Conservation (phyloP, 192 early-diverging fungal genomes). For the Coemansia sp. region DNA sequence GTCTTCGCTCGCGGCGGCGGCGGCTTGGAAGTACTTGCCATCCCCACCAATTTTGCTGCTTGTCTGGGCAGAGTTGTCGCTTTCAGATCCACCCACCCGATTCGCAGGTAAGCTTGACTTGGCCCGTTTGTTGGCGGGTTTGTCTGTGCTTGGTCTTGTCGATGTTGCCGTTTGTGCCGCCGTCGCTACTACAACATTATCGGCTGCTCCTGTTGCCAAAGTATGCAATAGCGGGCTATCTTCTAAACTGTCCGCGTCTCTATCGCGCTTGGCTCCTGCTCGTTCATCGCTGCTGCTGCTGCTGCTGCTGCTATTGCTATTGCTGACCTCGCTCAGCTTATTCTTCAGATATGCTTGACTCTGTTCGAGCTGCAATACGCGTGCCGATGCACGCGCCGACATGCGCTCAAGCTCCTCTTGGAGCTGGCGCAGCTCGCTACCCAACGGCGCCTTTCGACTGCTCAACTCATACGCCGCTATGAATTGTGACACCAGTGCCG, state of each 20-base stretch:
- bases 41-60: constrained; percentile 8
- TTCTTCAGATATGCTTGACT: constrained; percentile 1
- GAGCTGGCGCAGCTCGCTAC: constrained; percentile 34
- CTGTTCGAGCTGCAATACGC: constrained; percentile 22
- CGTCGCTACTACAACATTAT: not conserved
- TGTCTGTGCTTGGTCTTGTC: constrained; percentile 9
- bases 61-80: constrained; percentile 29
- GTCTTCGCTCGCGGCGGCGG: constrained; percentile 11
- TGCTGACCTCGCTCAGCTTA: not conserved
- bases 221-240: not conserved
- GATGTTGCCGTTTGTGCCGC: constrained; percentile 1
- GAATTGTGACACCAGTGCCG: constrained; percentile 29
- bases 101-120: constrained; percentile 6
- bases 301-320: not conserved
- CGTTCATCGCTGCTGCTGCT: not conserved
- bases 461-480: constrained; percentile 10
- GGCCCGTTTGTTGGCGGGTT: constrained; percentile 32
- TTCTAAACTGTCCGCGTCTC: not conserved
- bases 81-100: constrained; percentile 28
- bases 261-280: not conserved
- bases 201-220: not conserved
- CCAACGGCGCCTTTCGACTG: constrained; percentile 10
- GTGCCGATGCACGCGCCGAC: constrained; percentile 17
- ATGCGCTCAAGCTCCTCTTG: constrained; percentile 40
- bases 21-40: constrained; percentile 14